Evolutionary conservation across 148 eudicot genomes (phyloP), one percentile per base, ranked within the genome.

Genomic region (Vaccinium myrtillus): DNA sequence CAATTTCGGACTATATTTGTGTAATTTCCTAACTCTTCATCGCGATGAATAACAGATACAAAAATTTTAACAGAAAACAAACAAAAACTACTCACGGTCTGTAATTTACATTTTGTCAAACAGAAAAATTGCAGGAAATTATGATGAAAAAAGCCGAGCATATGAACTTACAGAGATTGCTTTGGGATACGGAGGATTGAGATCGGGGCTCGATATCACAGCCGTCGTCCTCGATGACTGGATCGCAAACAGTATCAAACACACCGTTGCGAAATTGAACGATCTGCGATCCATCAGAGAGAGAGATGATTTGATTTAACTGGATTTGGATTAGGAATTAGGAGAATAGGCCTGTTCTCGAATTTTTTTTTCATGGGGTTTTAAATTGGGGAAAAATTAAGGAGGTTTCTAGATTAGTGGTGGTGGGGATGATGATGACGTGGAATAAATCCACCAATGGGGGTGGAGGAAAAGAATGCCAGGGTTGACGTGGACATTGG

Each of bases 91-190:
- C 46, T 5, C 6, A 43, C 46, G 46, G 46, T 43, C 46, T 43
- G 46, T 0, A 43, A 4, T 43, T 43, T 43, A 43, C 46, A 5
- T 43, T 43, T 43, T 43, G 0, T 43, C 46, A 43, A 43, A 43
- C 46, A 43, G 46, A 43, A 43, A 43, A 43, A 43, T 4, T 43
- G 5, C 46, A 43, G 46, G 46, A 43, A 43, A 43, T 43, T 23
- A 19, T 14, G 23, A 36, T 10, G 79, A 75, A 23, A 30, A 19
- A n/a, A 54, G 55, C 12, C 56, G 0, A n/a, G 18, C 2, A 46
- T 32, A 32, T 53, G 8, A 30, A 74, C 87, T 82, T 56, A 86
- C 87, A 48, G 87, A 86, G n/a, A 86, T 77, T 21, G 87, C 79
- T 82, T 86, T 86, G 32, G 87, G 87, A 11, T 82, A 69, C 0